Base-by-base conservation (phyloP, 495 filamentous ascomycete species). In the Mytilinidion resinicola region DNA sequence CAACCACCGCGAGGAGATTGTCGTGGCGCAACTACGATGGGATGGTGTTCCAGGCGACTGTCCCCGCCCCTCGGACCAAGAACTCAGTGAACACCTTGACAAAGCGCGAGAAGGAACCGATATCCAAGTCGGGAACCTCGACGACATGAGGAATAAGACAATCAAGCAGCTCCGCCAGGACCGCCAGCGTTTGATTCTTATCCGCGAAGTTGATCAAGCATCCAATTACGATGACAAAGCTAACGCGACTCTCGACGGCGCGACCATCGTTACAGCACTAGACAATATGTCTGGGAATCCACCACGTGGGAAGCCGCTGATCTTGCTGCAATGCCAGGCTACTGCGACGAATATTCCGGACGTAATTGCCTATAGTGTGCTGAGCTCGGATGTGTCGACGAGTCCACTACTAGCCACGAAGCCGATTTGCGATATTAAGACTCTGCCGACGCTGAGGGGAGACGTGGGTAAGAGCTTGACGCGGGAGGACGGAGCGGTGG, bases 271-370 rank as follows among this genome's bases (percentile, higher is more conserved):
- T 1, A 63, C 64, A 6, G 72, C 73, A 34, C 73, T 79, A 35
- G 63, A 76, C 4, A 56, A 55, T 21, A 68, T 82, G 56, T 69
- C 64, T 0, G 48, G 62, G 4, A 68, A 73, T 35, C 33, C 71
- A 70, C 20, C 70, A 72, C 63, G 59, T 53, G 14, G 74, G 67
- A 35, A 72, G 69, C 49, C 72, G 65, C 20, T 78, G 53, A 72
- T 73, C 33, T 74, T 78, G 33, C 69, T 81, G 55, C 79, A 82
- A 64, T 80, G 77, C 50, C 78, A 82, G 65, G 78, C 79, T 1
- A 82, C 79, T 25, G 70, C 79, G 33, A 75, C 76, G 7, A 80
- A 79, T 56, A 78, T 79, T 46, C 64, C 64, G 6, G 72, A 76
- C 56, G 78, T 74, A 0, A 68, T 80, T 37, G 70, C 72, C 1